Percentiles rank a stretch among this genome's conserved stretches.
Conservation (phyloP, 2,329 filamentous ascomycete genomes). For the Periglandula ipomoeae region DNA sequence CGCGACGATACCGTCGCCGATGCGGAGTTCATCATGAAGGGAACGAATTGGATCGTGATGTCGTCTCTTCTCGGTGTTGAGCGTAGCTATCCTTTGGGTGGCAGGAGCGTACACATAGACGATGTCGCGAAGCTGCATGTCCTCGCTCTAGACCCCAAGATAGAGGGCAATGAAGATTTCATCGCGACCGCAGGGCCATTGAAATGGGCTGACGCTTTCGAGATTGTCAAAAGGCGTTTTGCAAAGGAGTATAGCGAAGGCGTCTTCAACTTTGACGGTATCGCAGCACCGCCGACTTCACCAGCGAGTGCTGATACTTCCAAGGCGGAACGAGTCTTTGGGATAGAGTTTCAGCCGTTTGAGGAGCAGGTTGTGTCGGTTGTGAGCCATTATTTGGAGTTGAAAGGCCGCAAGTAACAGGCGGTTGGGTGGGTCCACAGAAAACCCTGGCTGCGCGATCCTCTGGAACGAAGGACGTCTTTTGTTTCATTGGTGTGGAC, state of each 20-base stretch:
- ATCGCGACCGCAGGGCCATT: constrained; percentile 15
- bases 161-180: constrained; percentile 18
- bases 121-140: constrained; percentile 30
- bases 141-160: constrained; percentile 21
- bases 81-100: constrained; percentile 14
- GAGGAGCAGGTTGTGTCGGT: constrained; percentile 20
- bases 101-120: constrained; percentile 26
- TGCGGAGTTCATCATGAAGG: constrained; percentile 18
- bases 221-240: constrained; percentile 24
- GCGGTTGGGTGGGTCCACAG: no score
- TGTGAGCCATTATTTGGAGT: constrained; percentile 18
- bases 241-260: constrained; percentile 10
- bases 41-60: constrained; percentile 26
- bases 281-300: constrained; percentile 2
- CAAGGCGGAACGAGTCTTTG: constrained; percentile 18
- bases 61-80: constrained; percentile 23
- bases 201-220: constrained; percentile 30
- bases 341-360: constrained; percentile 16
- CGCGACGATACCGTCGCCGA: constrained; percentile 23
- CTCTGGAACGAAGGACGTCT: no score
- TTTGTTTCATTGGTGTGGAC: no score
- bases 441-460: no score
- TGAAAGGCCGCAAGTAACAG: no score
- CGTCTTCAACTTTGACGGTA: constrained; percentile 9
- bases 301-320: constrained; percentile 4